Evolutionary conservation across 2,329 filamentous ascomycete genomes (phyloP), one percentile per base, ranked within the genome.

Genomic region (Cytospora paraplurivora): DNA sequence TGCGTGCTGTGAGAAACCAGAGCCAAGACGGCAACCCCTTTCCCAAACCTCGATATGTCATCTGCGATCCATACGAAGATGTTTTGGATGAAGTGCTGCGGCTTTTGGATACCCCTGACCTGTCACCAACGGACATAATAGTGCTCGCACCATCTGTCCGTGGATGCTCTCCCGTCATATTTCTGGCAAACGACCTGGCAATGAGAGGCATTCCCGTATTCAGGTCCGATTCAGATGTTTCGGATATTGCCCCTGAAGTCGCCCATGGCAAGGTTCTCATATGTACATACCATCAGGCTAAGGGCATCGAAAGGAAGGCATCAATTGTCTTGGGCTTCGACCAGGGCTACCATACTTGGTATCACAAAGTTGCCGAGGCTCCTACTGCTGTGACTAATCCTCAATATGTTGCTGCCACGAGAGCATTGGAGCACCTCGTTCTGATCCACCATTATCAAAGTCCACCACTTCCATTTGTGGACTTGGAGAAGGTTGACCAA

Each of bases 221-320:
- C 27, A 62, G 63, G n/a, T 65, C 63, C 12, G 63, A 65, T 34
- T 65, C 63, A 7, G 63, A 65, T n/a, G 55, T 62, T 5, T 62
- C 63, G 17, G 63, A 65, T n/a, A 35, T 65, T 10, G 56, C 55
- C 7, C 59, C 63, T 10, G 59, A 65, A 34, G 63, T 65, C 7
- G 59, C 63, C 13, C 52, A 32, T 10, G 63, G 63, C 1, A 65
- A 65, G 34, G 59, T 65, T 11, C 35, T 65, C n/a, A 62, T 65
- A 11, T 65, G 63, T 52, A 65, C 63, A 7, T 65, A 65, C 37
- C 63, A 65, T n/a, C 63, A 65, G 17, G 63, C 63, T 1, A 65
- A 65, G 33, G 63, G 63, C 0, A 65, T 65, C 35, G 63, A 65
- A 38, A 55, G 63, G 11, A 65, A 51, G 38, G 63, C 63, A 15